These are phyloP conservation scores for Saccharomycopsis malanga DNA, from an alignment of 805 yeast species.

Conservation along the genomic window DNA sequence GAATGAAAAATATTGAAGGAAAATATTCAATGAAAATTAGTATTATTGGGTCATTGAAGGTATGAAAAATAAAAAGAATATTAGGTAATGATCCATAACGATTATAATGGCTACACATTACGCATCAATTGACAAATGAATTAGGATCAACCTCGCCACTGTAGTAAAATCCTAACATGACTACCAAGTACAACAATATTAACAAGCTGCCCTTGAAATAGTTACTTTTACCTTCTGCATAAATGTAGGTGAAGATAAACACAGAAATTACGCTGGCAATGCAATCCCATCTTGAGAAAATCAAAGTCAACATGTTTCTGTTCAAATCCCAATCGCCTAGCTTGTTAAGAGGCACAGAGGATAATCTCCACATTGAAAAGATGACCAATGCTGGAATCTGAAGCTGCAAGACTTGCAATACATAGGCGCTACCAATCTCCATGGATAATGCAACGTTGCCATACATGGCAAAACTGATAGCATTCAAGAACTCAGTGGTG, in stretches of 20 bases:
- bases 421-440: slow-evolving; percentile 98
- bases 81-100: no score
- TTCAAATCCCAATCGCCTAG: slow-evolving; percentile 25
- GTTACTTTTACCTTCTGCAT: slow-evolving; percentile 94
- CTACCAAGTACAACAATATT: slow-evolving; percentile 68
- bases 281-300: slow-evolving; percentile 95
- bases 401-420: slow-evolving; percentile 85
- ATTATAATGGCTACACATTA: no score
- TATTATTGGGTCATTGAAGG: no score
- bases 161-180: slow-evolving; percentile 75
- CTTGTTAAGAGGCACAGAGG: slow-evolving; percentile 32
- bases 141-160: slow-evolving; percentile 29
- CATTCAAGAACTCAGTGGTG: slow-evolving; percentile 93
- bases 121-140: slow-evolving; percentile 9
- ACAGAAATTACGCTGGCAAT: slow-evolving; percentile 80
- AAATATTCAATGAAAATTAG: no score
- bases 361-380: slow-evolving; percentile 52
- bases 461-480: slow-evolving; percentile 91
- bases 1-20: no score
- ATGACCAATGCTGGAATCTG: slow-evolving; percentile 89
- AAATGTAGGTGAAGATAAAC: slow-evolving; percentile 83
- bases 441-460: slow-evolving; percentile 94
- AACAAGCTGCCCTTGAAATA: slow-evolving; percentile 92
- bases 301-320: slow-evolving; percentile 55
- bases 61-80: no score